Evolutionary conservation across 257 asterid genomes (phyloP), one percentile per base, ranked within the genome.

Genomic region (Lavandula angustifolia): DNA sequence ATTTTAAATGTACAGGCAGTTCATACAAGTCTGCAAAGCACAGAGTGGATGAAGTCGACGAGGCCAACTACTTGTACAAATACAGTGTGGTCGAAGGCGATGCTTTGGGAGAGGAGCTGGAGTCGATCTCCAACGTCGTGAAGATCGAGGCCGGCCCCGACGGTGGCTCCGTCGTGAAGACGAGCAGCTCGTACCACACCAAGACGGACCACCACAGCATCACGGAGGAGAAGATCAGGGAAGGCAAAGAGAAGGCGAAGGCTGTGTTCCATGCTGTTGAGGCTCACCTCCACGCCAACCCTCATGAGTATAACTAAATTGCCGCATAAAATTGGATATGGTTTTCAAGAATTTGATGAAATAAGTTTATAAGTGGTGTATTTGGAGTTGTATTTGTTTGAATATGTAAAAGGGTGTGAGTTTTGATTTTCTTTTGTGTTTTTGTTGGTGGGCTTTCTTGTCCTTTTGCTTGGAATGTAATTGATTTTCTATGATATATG

Each of bases 61-160:
- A 81, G 60, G 73, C 61, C 1, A 75, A 81, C 12, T 14, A 6
- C 13, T 17, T 31, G 0, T 82, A 29, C 76, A 82, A 67, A 11
- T 84, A 82, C 79, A 70, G 35, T 4, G 53, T 84, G 27, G 38
- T 76, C 1, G 89, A 85, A 46, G 92, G 89, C 2, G 82, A 79
- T 63, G 78, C 42, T 7, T 55, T 83, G 7, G 55, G 11, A 0
- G 84, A 44, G 0, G 71, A 7, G 6, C 52, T 82, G 2, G 89
- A 82, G 5, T 66, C 71, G 0, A 75, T 79, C 60, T 62, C 83
- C 3, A 68, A 79, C 34, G 71, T 35, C 6, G 61, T 77, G 10
- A 77, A 74, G 56, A 22, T 86, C 16, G 76, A 72, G 6, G 70
- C 67, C 1, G 66, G 77, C 0, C 73, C 62, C 0, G 54, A 74